Conservation (phyloP, 73 alveolate genomes). For the Strombidium stylifer region DNA sequence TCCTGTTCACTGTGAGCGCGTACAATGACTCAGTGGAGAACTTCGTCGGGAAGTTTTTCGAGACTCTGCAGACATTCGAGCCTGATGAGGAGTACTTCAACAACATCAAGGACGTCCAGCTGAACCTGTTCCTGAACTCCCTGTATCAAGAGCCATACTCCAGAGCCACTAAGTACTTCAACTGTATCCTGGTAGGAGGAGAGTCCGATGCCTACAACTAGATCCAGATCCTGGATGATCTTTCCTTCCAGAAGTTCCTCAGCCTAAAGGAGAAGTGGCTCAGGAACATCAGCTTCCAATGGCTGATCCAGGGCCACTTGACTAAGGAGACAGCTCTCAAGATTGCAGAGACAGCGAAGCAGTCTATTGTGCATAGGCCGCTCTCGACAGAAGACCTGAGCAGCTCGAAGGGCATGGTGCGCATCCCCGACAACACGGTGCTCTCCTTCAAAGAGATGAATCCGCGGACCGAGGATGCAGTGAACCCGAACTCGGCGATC, state of each 20-base stretch:
- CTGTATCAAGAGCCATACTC: conserved; percentile 24
- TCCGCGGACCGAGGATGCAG: not conserved
- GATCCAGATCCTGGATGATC: conserved; percentile 3
- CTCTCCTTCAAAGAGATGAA: not conserved
- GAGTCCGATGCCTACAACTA: not conserved
- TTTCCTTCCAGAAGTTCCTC: conserved; percentile 15
- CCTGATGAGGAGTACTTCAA: conserved; percentile 10
- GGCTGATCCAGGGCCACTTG: conserved; percentile 44
- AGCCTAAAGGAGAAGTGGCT: conserved; percentile 47
- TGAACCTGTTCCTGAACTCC: conserved; percentile 9
- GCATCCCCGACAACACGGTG: not conserved
- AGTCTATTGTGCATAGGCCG: not conserved
- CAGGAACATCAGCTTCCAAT: conserved; percentile 44
- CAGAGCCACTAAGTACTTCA: not conserved
- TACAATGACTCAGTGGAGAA: conserved; percentile 34
- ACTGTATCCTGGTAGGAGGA: not conserved
- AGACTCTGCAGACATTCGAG: not conserved
- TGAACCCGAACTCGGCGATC: conserved; percentile 24
- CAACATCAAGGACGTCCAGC: not conserved
- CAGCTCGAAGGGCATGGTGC: not conserved
- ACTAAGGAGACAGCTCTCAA: not conserved
- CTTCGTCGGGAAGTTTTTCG: conserved; percentile 1
- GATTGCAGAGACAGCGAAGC: not conserved
- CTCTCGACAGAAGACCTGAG: not conserved
- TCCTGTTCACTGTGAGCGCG: conserved; percentile 1